A percentile compares a stretch with the other conserved stretches of the same genome.
These are phyloP conservation scores for Globisporangium paroecandrum DNA, from an alignment of 352 stramenopile genomes.

Conservation along the genomic window DNA sequence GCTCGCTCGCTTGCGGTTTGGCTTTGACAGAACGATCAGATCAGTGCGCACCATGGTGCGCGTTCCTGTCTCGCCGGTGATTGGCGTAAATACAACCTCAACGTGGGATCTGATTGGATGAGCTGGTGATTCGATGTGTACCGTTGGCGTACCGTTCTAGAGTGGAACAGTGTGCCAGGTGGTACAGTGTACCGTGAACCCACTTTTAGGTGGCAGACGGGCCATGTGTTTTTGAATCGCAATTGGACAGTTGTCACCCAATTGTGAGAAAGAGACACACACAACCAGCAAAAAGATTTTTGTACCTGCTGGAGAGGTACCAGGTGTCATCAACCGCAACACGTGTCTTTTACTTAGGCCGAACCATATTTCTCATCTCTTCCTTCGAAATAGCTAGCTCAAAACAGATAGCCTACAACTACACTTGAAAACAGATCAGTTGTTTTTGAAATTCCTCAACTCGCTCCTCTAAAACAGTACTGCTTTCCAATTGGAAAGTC, in stretches of 20 bases:
- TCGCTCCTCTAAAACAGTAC: no score
- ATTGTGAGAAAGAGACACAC: conserved; percentile 5
- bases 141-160: background rate
- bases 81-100: conserved; percentile 1
- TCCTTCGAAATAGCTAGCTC: no score
- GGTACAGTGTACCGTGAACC: conserved; percentile 13
- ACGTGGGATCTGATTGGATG: background rate
- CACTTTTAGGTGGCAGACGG: conserved; percentile 12
- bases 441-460: background rate
- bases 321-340: background rate
- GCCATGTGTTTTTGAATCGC: background rate
- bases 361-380: no score
- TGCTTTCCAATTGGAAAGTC: conserved; percentile 14
- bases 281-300: background rate
- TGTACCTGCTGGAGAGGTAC: background rate
- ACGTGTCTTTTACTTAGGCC: no score
- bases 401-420: background rate
- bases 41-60: background rate
- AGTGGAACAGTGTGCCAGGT: background rate
- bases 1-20: conserved; percentile 8
- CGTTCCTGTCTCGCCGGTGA: background rate
- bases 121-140: background rate
- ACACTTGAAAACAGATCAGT: background rate
- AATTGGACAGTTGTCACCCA: background rate
- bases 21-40: background rate